Evolutionary conservation across 345 rosid genomes (phyloP).

Genomic region (Leavenworthia alabamica): DNA sequence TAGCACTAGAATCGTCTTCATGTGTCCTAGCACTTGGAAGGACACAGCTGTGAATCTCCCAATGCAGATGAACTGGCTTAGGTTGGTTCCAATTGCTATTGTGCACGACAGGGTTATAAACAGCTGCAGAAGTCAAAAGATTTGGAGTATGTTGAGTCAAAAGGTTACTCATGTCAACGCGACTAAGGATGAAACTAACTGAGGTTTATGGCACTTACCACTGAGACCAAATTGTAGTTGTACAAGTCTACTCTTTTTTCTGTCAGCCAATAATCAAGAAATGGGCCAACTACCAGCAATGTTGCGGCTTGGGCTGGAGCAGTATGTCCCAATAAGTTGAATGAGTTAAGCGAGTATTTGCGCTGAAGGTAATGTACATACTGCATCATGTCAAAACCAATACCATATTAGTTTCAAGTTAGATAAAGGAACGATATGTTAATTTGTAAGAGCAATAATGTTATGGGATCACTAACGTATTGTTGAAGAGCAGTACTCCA

Average conservation of each 20-base stretch:
- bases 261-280: slow-evolving; percentile 90
- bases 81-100: slow-evolving; percentile 92
- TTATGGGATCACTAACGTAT: slow-evolving; percentile 52
- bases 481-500: slow-evolving; percentile 98
- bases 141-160: too few species aligned
- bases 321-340: slow-evolving; percentile 92
- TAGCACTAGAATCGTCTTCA: slow-evolving; percentile 93
- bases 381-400: slow-evolving; percentile 43
- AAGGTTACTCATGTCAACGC: too few species aligned
- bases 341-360: slow-evolving; percentile 76
- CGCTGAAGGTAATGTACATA: slow-evolving; percentile 91
- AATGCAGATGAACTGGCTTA: slow-evolving; percentile 96
- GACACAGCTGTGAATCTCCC: slow-evolving; percentile 96
- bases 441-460: too few species aligned
- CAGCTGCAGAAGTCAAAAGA: too few species aligned
- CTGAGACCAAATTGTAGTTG: slow-evolving; percentile 47
- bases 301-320: slow-evolving; percentile 98
- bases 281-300: slow-evolving; percentile 72
- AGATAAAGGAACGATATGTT: too few species aligned
- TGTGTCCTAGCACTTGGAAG: slow-evolving; percentile 92
- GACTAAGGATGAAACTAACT: too few species aligned
- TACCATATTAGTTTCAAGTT: neutral
- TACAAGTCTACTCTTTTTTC: slow-evolving; percentile 64
- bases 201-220: too few species aligned
- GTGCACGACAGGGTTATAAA: slow-evolving; percentile 78